Percentiles rank a stretch among this genome's conserved stretches.
Conservation (phyloP, 495 filamentous ascomycete genomes). For the Wilcoxina mikolae region DNA sequence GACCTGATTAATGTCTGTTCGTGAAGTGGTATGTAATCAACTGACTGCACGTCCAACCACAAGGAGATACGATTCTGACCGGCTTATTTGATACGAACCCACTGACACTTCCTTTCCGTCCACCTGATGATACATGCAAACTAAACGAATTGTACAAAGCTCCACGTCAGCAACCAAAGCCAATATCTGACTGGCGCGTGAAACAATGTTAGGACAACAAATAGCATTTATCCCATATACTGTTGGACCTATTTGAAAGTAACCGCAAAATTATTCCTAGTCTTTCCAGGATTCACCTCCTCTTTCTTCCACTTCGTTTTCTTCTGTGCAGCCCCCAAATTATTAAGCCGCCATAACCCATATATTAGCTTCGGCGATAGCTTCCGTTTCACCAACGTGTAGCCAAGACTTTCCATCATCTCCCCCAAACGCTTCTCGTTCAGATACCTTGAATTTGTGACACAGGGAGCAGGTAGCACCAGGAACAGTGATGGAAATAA, state of each 20-base stretch:
- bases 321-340: slow-evolving; percentile 22
- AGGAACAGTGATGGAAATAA: slow-evolving; percentile 71
- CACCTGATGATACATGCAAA: not conserved
- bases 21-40: not conserved
- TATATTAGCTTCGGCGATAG: slow-evolving; percentile 71
- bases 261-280: slow-evolving; percentile 81
- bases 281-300: slow-evolving; percentile 54
- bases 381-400: slow-evolving; percentile 48
- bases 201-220: not conserved
- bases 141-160: too few relatives aligned
- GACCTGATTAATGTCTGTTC: not conserved
- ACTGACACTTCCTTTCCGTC: not conserved
- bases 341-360: slow-evolving; percentile 57
- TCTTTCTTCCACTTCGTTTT: slow-evolving; percentile 45
- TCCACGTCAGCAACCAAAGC: not conserved
- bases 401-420: slow-evolving; percentile 70
- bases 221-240: not conserved
- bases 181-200: not conserved
- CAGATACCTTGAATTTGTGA: slow-evolving; percentile 84
- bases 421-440: slow-evolving; percentile 51
- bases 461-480: slow-evolving; percentile 76
- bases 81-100: not conserved
- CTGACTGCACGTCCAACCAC: not conserved
- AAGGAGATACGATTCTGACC: not conserved
- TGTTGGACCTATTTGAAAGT: slow-evolving; percentile 34